Conservation (phyloP, 2,329 filamentous ascomycete genomes). For the Sphaerostilbella broomeana region DNA sequence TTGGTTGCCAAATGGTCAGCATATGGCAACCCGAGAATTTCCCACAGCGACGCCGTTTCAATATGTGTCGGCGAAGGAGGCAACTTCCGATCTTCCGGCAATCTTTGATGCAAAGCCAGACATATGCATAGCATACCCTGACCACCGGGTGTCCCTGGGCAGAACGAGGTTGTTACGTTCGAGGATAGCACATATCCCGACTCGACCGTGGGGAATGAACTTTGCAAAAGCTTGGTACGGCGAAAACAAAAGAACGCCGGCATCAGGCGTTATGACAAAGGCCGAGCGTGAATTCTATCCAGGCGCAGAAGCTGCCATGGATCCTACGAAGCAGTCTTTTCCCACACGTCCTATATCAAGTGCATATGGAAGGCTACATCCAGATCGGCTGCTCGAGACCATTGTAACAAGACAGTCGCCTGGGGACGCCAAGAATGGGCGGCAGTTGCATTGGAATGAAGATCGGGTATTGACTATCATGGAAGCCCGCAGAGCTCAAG, state of each 20-base stretch:
- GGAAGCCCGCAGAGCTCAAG: conserved; percentile 64
- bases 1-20: conserved; percentile 49
- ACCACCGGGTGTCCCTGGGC: conserved; percentile 52
- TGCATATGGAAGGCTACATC: conserved; percentile 48
- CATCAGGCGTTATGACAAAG: conserved; percentile 29
- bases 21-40: conserved; percentile 47
- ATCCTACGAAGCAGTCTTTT: conserved; percentile 14
- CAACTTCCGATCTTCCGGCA: conserved; percentile 52
- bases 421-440: conserved; percentile 49
- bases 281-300: conserved; percentile 36
- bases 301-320: not conserved
- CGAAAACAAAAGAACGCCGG: conserved; percentile 14
- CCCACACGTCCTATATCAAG: conserved; percentile 31
- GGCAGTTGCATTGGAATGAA: conserved; percentile 59
- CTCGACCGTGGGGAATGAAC: conserved; percentile 47
- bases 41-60: conserved; percentile 50
- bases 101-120: conserved; percentile 57
- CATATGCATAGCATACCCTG: conserved; percentile 58
- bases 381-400: conserved; percentile 51
- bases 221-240: conserved; percentile 42
- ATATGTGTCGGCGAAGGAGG: conserved; percentile 47
- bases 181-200: conserved; percentile 54
- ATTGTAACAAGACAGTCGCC: conserved; percentile 50
- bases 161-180: conserved; percentile 33
- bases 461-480: conserved; percentile 55